Evolutionary conservation across 345 rosid genomes (phyloP), one percentile per base, ranked within the genome.

Genomic region (Nasturtium officinale): DNA sequence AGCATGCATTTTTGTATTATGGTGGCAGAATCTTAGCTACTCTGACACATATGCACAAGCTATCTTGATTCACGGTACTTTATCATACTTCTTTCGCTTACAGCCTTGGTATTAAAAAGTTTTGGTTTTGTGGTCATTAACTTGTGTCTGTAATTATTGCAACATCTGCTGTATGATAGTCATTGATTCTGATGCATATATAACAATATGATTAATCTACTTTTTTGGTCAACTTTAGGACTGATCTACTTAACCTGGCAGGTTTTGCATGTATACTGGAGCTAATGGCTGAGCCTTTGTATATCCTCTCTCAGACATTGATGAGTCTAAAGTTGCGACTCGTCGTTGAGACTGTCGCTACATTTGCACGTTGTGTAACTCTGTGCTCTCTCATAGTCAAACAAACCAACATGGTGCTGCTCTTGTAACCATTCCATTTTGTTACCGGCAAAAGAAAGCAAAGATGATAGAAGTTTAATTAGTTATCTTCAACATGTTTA

Each of bases 241-340:
- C 59, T 65, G 57, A 65, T 6, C 52, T 28, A 54, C 12, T 53
- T 66, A 40, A 40, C n/a, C 2, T 51, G 83, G 76, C 84, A 95
- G 97, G 89, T 35, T 74, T 66, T 80, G 97, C 90, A 37, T 95
- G 99, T 77, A 65, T 91, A 47, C 72, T 91, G 87, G 97, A 91
- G 87, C 84, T 95, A 33, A 51, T 91, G 82, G 96, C 96, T 12
- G 99, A 95, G 83, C 99, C 97, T 4, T 59, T 95, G 62, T 92
- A 86, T 78, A 90, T 92, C 71, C 88, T 96, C 46, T 89, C 99
- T 72, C 97, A 92, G 82, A 86, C 87, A 78, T 82, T 92, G 77
- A 78, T 87, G 71, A 84, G 83, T 67, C 91, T 92, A 17, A 73
- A 83, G 74, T 59, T 92, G 72, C 87, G 99, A 56, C 78, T 96